A percentile compares a stretch with the other conserved stretches of the same genome.
These are phyloP conservation scores for Chalaropsis thielavioides DNA, from an alignment of 2,329 filamentous ascomycete genomes.

Conservation along the genomic window DNA sequence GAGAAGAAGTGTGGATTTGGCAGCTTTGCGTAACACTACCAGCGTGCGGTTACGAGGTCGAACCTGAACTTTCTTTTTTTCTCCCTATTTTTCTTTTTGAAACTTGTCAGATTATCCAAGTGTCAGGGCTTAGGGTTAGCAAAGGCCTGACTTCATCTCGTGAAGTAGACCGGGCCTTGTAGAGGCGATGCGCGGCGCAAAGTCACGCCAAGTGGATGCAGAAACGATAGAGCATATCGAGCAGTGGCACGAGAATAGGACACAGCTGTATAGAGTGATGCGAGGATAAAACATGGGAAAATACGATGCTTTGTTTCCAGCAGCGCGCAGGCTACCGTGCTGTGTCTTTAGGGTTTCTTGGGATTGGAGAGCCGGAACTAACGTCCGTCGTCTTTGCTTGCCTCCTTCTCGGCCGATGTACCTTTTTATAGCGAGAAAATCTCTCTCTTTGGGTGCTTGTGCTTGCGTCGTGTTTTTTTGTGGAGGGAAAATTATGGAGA, in stretches of 20 bases:
- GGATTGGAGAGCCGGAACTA: too few species aligned
- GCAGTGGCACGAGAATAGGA: not conserved
- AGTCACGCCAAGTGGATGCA: not conserved
- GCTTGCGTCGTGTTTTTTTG: not conserved
- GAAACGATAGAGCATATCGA: not conserved
- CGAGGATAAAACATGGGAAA: too few species aligned
- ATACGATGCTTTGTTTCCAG: too few species aligned
- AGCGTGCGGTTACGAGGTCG: not conserved
- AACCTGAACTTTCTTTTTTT: not conserved
- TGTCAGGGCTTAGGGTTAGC: not conserved
- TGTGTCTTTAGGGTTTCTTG: too few species aligned
- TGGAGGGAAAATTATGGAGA: not conserved
- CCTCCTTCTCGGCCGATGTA: conserved; percentile 4
- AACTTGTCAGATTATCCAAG: not conserved
- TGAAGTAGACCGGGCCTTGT: not conserved
- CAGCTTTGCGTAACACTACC: conserved; percentile 1
- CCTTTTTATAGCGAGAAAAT: not conserved
- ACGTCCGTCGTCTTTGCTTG: not conserved
- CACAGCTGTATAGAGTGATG: too few species aligned
- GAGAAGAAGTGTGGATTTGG: not conserved
- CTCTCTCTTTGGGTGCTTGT: not conserved
- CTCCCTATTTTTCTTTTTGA: not conserved
- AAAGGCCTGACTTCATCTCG: not conserved
- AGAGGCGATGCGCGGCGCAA: not conserved
- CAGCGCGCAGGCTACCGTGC: too few species aligned